phyloP scores from a whole-genome alignment of 768 basidiomycete species.

The Boletellus emodensis region DNA sequence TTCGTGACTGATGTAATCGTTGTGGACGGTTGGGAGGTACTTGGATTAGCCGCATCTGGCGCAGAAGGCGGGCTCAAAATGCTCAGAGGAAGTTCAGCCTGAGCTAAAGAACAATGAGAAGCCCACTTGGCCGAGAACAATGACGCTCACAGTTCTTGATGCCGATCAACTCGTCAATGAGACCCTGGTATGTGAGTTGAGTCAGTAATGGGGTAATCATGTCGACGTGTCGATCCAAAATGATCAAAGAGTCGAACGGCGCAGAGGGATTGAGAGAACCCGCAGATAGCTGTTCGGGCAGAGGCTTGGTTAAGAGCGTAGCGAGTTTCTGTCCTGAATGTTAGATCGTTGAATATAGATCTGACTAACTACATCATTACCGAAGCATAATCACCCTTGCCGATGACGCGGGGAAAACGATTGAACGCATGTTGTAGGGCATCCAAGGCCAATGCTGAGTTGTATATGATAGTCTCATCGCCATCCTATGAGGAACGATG shows the following conservation, averaged over 20 bases:
- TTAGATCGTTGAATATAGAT: slow-evolving; percentile 7
- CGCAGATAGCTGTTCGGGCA: slow-evolving; percentile 41
- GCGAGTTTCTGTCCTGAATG: slow-evolving; percentile 60
- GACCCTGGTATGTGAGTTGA: slow-evolving; percentile 94
- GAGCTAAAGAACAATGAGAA: slow-evolving; percentile 43
- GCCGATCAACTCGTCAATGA: slow-evolving; percentile 88
- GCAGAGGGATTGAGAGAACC: slow-evolving; percentile 46
- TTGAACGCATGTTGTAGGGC: slow-evolving; percentile 83
- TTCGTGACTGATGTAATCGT: slow-evolving; percentile 54
- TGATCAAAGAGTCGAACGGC: slow-evolving; percentile 79
- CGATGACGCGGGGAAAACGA: slow-evolving; percentile 85
- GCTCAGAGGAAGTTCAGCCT: slow-evolving; percentile 75
- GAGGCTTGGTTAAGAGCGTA: slow-evolving; percentile 61
- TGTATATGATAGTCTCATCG: slow-evolving; percentile 85
- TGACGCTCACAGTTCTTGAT: slow-evolving; percentile 75
- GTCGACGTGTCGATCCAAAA: slow-evolving; percentile 87
- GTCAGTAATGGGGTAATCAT: slow-evolving; percentile 95
- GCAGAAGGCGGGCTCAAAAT: slow-evolving; percentile 56
- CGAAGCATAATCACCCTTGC: slow-evolving; percentile 87
- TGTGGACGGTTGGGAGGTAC: slow-evolving; percentile 40
- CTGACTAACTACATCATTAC: slow-evolving; percentile 36
- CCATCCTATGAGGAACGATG: slow-evolving; percentile 59
- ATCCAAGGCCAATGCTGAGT: slow-evolving; percentile 82
- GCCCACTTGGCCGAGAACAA: background rate
- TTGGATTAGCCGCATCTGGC: slow-evolving; percentile 36